Base-by-base conservation (phyloP, 2,329 filamentous ascomycete species). In the Sporothrix mexicana region DNA sequence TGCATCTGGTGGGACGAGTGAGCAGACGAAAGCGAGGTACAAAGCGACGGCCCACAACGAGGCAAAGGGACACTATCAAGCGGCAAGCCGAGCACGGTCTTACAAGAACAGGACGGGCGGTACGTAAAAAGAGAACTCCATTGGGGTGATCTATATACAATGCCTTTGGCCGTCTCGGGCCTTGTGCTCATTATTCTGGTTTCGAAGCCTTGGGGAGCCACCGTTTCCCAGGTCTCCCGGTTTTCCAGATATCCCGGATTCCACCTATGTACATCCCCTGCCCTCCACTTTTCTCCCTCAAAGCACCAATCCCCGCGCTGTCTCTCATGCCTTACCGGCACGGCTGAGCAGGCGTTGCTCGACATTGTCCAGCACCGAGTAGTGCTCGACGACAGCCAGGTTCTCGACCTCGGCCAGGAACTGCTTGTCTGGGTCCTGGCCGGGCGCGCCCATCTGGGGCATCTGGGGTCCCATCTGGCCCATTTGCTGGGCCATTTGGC, bases 401-500 rank as follows among this genome's bases (percentile, higher is more conserved):
- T 99, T 99, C 86, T 99, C 96, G 2, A 93, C 93, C 84, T 99
- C 96, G 64, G 87, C 93, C 80, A 92, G 86, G 83, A 98, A 99
- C 81, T 97, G 89, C 86, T 99, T 99, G 83, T 98, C 93, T 0
- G 95, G 94, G 80, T 99, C 97, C 79, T 96, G 92, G 30, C 95
- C 95, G 0, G 96, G 95, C 43, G 93, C 94, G 49, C 90, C 93
- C 86, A 93, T 91, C 66, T 51, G 66, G 25, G 66, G 66, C 47
- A 51, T 36, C 25, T 51, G 45, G 25, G 66, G 66, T 45, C 90
- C 93, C 86, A 93, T 91, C 80, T 94, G 92, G 69, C 91, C 87
- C 88, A 97, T 95, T 82, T 98, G 94, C 81, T 97, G 93, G 53
- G 93, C 88, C 86, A 97, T 94, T 82, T 98, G 94, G 81, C 89